Percentiles rank a stretch among this genome's conserved stretches.
Conservation (phyloP, 371 early-diverging fungal species). For the Rhizopus stolonifer region DNA sequence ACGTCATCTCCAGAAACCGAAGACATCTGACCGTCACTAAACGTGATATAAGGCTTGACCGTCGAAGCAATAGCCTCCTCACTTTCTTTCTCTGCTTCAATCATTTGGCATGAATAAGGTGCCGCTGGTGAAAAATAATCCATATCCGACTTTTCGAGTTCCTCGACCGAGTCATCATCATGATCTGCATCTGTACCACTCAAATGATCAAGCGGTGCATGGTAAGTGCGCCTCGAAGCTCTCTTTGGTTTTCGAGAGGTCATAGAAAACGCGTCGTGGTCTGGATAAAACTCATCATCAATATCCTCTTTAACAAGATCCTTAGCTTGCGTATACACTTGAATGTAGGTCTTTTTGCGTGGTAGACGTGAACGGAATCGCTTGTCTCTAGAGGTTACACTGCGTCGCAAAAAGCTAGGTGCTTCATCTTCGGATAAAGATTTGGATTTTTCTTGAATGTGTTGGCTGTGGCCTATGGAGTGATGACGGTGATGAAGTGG, state of each 20-base stretch:
- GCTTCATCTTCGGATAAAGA: too few relatives aligned
- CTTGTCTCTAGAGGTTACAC: conserved; percentile 4
- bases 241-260: not conserved
- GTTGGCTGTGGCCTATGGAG: conserved; percentile 19
- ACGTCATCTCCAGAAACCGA: conserved; percentile 25
- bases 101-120: conserved; percentile 28
- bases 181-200: conserved; percentile 33
- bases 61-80: not conserved
- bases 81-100: conserved; percentile 5
- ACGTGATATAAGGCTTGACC: conserved; percentile 10
- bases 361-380: conserved; percentile 41
- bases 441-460: not conserved
- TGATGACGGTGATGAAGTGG: conserved; percentile 15
- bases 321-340: conserved; percentile 63
- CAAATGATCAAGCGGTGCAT: conserved; percentile 15
- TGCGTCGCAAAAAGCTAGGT: conserved; percentile 11
- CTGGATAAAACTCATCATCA: conserved; percentile 51
- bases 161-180: conserved; percentile 32
- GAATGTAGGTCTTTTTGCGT: conserved; percentile 58
- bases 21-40: conserved; percentile 23
- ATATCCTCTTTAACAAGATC: conserved; percentile 65
- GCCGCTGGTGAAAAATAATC: conserved; percentile 46
- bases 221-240: too few relatives aligned
- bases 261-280: conserved; percentile 14
- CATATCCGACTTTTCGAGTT: conserved; percentile 16